These are phyloP conservation scores for Mucor velutinosus DNA, from an alignment of 371 early-diverging fungal genomes.

Conservation along the genomic window DNA sequence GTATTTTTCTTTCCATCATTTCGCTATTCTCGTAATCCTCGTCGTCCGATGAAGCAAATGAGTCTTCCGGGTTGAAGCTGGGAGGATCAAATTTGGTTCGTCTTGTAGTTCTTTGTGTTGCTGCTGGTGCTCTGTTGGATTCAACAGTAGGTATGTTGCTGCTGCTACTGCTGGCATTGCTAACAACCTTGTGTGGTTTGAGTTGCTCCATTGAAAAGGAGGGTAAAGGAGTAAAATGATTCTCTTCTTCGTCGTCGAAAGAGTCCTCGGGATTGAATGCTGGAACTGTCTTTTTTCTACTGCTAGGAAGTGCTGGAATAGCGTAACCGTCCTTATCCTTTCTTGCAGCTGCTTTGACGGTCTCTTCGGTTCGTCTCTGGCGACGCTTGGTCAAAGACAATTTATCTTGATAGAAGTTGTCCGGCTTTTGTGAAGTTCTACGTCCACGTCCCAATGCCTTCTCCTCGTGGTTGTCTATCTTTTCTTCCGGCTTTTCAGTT, in stretches of 20 bases:
- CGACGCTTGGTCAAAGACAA: background rate
- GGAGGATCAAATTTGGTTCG: conserved; percentile 1
- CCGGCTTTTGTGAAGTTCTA: background rate
- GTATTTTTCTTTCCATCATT: background rate
- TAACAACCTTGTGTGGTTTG: background rate
- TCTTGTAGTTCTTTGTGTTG: background rate
- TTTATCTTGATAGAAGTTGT: background rate
- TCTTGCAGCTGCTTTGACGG: background rate
- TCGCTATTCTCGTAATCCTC: background rate
- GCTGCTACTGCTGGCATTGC: background rate
- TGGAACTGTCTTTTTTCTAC: background rate
- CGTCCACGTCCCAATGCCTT: conserved; percentile 8
- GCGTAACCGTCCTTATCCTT: conserved; percentile 19
- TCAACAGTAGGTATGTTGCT: background rate
- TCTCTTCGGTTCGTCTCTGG: background rate
- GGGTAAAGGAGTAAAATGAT: background rate
- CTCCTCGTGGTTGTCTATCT: background rate
- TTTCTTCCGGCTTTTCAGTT: background rate
- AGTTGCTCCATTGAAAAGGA: background rate
- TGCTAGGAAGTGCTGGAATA: conserved; percentile 6
- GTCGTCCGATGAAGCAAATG: conserved; percentile 17
- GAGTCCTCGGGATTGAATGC: conserved; percentile 13
- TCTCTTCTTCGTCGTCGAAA: conserved; percentile 3
- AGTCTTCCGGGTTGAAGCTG: conserved; percentile 15
- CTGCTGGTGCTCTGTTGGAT: background rate